Evolutionary conservation across 2,329 filamentous ascomycete genomes (phyloP).

Genomic region (Alternaria atra): DNA sequence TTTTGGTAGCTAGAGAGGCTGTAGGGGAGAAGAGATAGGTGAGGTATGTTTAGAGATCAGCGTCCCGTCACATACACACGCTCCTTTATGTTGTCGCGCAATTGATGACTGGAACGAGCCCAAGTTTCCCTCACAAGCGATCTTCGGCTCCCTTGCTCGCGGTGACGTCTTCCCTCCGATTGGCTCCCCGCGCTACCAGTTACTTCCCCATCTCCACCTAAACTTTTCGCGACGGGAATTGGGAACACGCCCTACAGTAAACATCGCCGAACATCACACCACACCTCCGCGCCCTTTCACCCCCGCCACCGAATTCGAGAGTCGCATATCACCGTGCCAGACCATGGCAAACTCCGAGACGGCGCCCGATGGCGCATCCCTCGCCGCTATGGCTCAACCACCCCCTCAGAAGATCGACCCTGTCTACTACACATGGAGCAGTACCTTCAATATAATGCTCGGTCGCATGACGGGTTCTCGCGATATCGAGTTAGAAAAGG

Average conservation of each 20-base stretch:
- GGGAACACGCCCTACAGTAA: slow-evolving; percentile 21
- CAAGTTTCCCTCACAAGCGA: slow-evolving; percentile 24
- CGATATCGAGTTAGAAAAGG: slow-evolving; percentile 46
- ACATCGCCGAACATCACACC: slow-evolving; percentile 7
- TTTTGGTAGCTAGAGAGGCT: neutral
- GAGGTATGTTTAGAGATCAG: neutral
- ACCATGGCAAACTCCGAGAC: slow-evolving; percentile 41
- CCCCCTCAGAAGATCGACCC: slow-evolving; percentile 41
- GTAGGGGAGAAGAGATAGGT: neutral
- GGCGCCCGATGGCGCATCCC: slow-evolving; percentile 39
- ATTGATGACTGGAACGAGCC: slow-evolving; percentile 29
- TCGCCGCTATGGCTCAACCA: slow-evolving; percentile 29
- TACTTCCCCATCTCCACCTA: slow-evolving; percentile 14
- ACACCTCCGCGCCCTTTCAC: slow-evolving; percentile 1
- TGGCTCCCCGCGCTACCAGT: slow-evolving; percentile 29
- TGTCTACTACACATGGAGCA: slow-evolving; percentile 72
- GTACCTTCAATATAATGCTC: slow-evolving; percentile 84
- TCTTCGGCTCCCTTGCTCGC: slow-evolving; percentile 17
- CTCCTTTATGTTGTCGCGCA: slow-evolving; percentile 5
- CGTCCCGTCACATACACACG: neutral
- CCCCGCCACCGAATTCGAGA: neutral
- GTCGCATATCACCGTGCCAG: neutral
- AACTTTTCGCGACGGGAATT: slow-evolving; percentile 32
- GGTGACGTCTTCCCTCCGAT: slow-evolving; percentile 31
- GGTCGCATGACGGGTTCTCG: slow-evolving; percentile 60